Base-by-base conservation (phyloP, 2,329 filamentous ascomycete genomes). In the Nothopassalora personata region DNA sequence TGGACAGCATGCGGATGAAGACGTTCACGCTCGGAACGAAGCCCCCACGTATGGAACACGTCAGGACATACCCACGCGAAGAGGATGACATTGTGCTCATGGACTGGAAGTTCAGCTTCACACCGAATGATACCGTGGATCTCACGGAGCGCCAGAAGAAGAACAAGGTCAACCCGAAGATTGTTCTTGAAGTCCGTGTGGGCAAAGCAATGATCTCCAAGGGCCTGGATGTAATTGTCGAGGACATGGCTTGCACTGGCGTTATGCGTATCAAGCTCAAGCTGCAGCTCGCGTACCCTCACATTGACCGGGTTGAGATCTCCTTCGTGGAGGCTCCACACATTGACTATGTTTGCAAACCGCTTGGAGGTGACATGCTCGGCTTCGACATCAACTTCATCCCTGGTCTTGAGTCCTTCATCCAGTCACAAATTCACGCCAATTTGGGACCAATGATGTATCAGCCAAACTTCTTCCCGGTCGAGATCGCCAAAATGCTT, bases 31-130 rank as follows among this genome's bases (percentile, higher is more conserved):
- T 99, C 13, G 94, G 94, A 57, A 92, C 90, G 8, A 99, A 99
- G 77, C 93, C 94, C 30, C 95, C 95, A 5, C 86, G 94, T 31
- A 84, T 99, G 80, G 94, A 99, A 76, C 92, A 97, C 71, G 94
- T 99, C 75, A 97, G 96, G 80, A 96, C 94, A 0, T 97, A 99
- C 68, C 93, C 93, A 59, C 96, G 94, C 75, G 90, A 90, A 1
- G 91, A 97, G 67, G 92, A 97, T 64, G 94, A 99, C 71, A 87
- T 92, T 59, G 91, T 99, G 46, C 84, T 97, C 70, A 99, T 99
- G 94, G 94, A 99, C 73, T 99, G 94, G 94, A 96, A 96, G 71
- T 99, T 99, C 76, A 97, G 93, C 81, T 99, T 99, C 78, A 97
- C 90, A 0, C 94, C 94, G 34, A 97, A 94, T 66, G 95, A 99